phyloP scores from a whole-genome alignment of 2,329 filamentous ascomycete genomes.

The Lachnellula arida region DNA sequence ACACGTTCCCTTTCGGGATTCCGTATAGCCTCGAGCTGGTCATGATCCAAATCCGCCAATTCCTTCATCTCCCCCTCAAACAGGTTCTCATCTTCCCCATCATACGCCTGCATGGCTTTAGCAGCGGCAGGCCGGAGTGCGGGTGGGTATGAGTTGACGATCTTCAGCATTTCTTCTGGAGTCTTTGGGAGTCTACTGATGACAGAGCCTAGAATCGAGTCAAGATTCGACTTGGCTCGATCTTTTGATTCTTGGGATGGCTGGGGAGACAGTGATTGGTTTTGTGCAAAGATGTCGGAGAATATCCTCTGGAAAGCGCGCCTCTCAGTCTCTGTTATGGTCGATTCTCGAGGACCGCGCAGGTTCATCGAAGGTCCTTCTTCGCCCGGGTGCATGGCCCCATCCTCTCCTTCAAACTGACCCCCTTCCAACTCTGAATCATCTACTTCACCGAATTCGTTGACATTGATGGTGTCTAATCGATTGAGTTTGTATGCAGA shows the following conservation, averaged over 20 bases:
- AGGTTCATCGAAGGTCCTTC: constrained; percentile 16
- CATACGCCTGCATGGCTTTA: constrained; percentile 25
- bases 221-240: constrained; percentile 17
- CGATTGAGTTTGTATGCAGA: not conserved
- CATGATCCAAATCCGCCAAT: constrained; percentile 7
- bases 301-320: constrained; percentile 51
- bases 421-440: not conserved
- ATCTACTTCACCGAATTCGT: constrained; percentile 9
- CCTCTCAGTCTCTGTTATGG: constrained; percentile 53
- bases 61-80: constrained; percentile 7
- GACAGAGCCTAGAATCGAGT: constrained; percentile 17
- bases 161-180: constrained; percentile 13
- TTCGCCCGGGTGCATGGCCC: constrained; percentile 14
- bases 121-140: constrained; percentile 29
- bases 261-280: constrained; percentile 20
- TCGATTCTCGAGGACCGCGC: constrained; percentile 35
- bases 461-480: not conserved
- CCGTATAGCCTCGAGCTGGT: constrained; percentile 27
- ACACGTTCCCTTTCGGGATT: constrained; percentile 48
- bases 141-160: constrained; percentile 27
- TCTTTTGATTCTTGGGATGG: not conserved
- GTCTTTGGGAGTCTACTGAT: constrained; percentile 6
- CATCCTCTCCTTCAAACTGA: constrained; percentile 11
- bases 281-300: constrained; percentile 47
- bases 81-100: not conserved